A percentile compares a stretch with the other conserved stretches of the same genome.
Evolutionary conservation across 1,139 yeast species (phyloP).

Genomic region (Candida gigantensis): DNA sequence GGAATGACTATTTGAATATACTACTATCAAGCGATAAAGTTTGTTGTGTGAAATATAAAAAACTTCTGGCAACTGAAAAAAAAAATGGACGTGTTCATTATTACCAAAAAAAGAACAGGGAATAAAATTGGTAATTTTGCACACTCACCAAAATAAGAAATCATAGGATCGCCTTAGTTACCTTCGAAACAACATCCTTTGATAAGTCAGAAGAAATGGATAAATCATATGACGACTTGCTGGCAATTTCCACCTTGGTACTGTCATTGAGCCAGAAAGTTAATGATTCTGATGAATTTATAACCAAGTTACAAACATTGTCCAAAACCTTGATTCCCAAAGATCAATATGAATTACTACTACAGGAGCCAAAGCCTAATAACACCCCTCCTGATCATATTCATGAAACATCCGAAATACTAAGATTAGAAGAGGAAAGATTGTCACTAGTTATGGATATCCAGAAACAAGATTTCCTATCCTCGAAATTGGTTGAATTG

Average conservation of each 20-base stretch:
- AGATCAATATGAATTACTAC: conserved; percentile 16
- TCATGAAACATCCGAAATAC: conserved; percentile 10
- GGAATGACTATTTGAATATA: too few relatives aligned
- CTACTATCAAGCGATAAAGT: background rate
- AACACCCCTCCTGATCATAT: conserved; percentile 2
- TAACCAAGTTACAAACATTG: conserved; percentile 22
- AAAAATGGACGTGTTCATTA: conserved; percentile 3
- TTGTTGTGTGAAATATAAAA: background rate
- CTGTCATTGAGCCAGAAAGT: conserved; percentile 23
- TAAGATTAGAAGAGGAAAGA: conserved; percentile 35
- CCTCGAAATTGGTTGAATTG: conserved; percentile 34
- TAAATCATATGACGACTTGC: conserved; percentile 25
- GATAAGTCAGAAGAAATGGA: too few relatives aligned
- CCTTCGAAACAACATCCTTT: too few relatives aligned
- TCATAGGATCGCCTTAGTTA: too few relatives aligned
- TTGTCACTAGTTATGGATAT: conserved; percentile 41
- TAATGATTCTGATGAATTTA: conserved; percentile 22
- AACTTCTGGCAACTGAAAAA: background rate
- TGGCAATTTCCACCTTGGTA: conserved; percentile 22
- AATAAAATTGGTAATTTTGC: conserved; percentile 2
- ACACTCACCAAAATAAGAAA: too few relatives aligned
- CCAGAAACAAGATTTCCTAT: conserved; percentile 44
- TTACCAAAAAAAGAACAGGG: background rate
- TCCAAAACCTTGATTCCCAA: conserved; percentile 25
- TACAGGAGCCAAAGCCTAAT: conserved; percentile 2